Evolutionary conservation across 495 filamentous ascomycete species (phyloP), one percentile per base, ranked within the genome.

Genomic region (Penicillium riverlandense): DNA sequence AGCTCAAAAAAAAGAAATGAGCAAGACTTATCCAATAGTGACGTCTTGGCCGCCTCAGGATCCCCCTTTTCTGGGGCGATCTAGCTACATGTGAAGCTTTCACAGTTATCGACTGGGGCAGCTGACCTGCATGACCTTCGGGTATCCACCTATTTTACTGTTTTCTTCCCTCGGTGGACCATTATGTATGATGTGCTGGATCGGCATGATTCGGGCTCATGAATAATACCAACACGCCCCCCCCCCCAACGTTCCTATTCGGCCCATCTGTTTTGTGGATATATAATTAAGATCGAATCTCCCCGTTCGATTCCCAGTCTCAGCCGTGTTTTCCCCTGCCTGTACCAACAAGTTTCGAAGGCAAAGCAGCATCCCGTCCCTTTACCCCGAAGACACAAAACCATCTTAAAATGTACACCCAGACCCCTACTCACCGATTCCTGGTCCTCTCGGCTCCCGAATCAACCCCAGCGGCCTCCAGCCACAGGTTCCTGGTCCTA

Each of bases 381-480:
- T 37, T 38, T 45, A 49, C 30, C 35, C 42, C 43, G 41, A 43
- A 42, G 29, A 13, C 29, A 34, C 42, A 43, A 43, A 43, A 28
- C 44, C 44, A n/a, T 15, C 29, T 41, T 40, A 53, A 66, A 51
- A 70, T 70, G 66, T 63, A 64, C 55, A 53, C 63, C 52, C 38
- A 57, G 46, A 63, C 63, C 45, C 49, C 65, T 46, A 54, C 58
- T 48, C 38, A 48, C 50, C 58, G 59, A 40, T 70, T 70, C 54
- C 57, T 70, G 50, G 57, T 70, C 39, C 57, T 63, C 39, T 61
- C 57, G 40, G 54, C 50, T 34, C 12, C 40, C 35, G 38, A 37
- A 27, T 47, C 50, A 40, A 45, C 40, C 10, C 54, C 60, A 2
- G 53, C 51, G 39, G 36, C 54, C 38, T 55, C 55, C 4, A 47